Conservation (phyloP, 176 grass and related monocot species). For the Musa itinerans region DNA sequence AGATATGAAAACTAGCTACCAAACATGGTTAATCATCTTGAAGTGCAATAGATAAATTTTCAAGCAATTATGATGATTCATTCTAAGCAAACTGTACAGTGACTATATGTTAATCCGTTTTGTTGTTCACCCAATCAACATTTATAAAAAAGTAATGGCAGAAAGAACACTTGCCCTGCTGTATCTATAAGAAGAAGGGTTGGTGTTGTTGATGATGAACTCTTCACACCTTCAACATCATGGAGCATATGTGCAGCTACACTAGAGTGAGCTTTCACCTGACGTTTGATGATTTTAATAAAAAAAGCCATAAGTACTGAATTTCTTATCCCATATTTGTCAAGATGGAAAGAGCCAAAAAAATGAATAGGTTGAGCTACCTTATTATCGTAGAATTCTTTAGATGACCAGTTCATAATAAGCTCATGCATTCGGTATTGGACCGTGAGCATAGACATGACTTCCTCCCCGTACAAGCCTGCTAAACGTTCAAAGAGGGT, state of each 20-base stretch:
- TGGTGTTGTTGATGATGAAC: conserved; percentile 68
- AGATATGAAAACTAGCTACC: too few relatives aligned
- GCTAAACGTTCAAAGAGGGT: conserved; percentile 89
- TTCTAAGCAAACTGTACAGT: too few relatives aligned
- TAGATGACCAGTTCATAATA: conserved; percentile 94
- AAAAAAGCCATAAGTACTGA: conserved; percentile 1
- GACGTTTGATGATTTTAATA: neutral
- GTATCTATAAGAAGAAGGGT: conserved; percentile 95
- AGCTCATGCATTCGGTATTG: conserved; percentile 94
- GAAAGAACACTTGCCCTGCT: conserved; percentile 53
- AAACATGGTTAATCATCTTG: too few relatives aligned
- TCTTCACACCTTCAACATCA: conserved; percentile 77
- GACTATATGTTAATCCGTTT: neutral
- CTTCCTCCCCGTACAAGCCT: conserved; percentile 55
- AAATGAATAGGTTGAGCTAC: conserved; percentile 10
- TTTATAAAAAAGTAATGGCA: neutral
- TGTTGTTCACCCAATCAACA: neutral
- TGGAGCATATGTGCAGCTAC: conserved; percentile 76
- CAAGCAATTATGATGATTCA: neutral
- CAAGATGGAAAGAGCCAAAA: neutral
- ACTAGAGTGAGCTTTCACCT: conserved; percentile 82
- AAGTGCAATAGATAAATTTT: too few relatives aligned
- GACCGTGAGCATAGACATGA: conserved; percentile 81
- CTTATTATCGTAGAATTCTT: conserved; percentile 96
- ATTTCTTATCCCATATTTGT: conserved; percentile 2